Evolutionary conservation across 306 rosid genomes (phyloP).

Genomic region (Pueraria montana): DNA sequence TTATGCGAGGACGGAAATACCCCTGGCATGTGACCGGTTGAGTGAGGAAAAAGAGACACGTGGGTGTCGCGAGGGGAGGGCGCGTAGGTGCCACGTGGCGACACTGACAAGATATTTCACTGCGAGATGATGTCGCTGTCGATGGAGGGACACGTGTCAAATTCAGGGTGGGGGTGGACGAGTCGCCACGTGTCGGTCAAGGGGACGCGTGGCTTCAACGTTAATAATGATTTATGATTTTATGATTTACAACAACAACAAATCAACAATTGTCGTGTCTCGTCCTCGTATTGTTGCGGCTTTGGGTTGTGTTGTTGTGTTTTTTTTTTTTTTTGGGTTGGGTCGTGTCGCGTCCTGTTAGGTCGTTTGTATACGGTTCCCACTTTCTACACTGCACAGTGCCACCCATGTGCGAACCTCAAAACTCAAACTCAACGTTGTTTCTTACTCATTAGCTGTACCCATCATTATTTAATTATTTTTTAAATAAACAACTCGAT

Average conservation of each 20-base stretch:
- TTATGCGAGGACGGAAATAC: constrained; percentile 52
- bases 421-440: too few species aligned
- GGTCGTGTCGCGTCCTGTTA: constrained; percentile 14
- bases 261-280: neutral
- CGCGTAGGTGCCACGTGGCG: constrained; percentile 64
- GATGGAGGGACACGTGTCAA: constrained; percentile 60
- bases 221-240: constrained; percentile 22
- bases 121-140: constrained; percentile 53
- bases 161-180: too few species aligned
- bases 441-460: constrained; percentile 35
- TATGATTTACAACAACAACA: too few species aligned
- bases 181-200: constrained; percentile 56
- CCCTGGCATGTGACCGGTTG: constrained; percentile 55
- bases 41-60: constrained; percentile 55
- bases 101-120: constrained; percentile 46
- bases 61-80: constrained; percentile 48
- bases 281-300: constrained; percentile 30
- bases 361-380: neutral
- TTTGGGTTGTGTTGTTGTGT: neutral
- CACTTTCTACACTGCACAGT: neutral
- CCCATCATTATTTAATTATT: constrained; percentile 3
- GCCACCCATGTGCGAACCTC: constrained; percentile 40
- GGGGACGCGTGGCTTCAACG: constrained; percentile 55
- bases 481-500: too few species aligned
- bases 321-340: neutral